phyloP scores from a whole-genome alignment of 805 yeast species.

The Teunomyces funiuensis region DNA sequence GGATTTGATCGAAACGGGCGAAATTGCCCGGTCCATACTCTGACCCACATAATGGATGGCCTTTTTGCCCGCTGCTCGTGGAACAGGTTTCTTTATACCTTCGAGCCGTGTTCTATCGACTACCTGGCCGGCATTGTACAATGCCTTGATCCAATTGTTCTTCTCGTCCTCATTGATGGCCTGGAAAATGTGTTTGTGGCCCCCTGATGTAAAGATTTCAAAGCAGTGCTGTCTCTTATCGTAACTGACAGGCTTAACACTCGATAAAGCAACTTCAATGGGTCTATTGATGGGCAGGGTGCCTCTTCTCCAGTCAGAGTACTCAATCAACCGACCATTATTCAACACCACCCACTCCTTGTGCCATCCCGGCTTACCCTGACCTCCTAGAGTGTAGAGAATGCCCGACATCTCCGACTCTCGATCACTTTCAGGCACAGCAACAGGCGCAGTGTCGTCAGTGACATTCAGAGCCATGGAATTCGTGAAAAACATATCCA shows the following conservation, averaged over 20 bases:
- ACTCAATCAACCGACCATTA: constrained; percentile 68
- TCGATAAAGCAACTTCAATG: constrained; percentile 68
- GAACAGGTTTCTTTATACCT: constrained; percentile 4
- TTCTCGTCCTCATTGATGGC: constrained; percentile 69
- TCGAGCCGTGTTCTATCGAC: constrained; percentile 24
- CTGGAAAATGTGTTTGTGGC: constrained; percentile 69
- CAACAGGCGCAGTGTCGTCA: background rate
- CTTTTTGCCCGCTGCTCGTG: background rate
- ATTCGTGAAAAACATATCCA: constrained; percentile 30
- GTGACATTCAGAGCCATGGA: background rate
- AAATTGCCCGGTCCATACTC: constrained; percentile 8
- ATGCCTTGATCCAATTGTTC: constrained; percentile 63
- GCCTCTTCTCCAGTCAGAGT: constrained; percentile 78
- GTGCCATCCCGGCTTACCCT: constrained; percentile 75
- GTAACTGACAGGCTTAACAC: constrained; percentile 48
- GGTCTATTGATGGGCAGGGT: constrained; percentile 61
- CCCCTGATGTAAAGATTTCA: constrained; percentile 70
- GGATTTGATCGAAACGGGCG: constrained; percentile 34
- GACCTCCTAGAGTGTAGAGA: constrained; percentile 58
- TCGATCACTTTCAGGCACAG: constrained; percentile 12
- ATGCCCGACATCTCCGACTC: constrained; percentile 46
- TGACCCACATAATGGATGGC: constrained; percentile 10
- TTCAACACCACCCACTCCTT: constrained; percentile 81
- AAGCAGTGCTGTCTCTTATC: constrained; percentile 62
- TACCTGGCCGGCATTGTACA: constrained; percentile 58